Conservation (phyloP, 2,329 filamentous ascomycete species). For the Zopfia rhizophila region DNA sequence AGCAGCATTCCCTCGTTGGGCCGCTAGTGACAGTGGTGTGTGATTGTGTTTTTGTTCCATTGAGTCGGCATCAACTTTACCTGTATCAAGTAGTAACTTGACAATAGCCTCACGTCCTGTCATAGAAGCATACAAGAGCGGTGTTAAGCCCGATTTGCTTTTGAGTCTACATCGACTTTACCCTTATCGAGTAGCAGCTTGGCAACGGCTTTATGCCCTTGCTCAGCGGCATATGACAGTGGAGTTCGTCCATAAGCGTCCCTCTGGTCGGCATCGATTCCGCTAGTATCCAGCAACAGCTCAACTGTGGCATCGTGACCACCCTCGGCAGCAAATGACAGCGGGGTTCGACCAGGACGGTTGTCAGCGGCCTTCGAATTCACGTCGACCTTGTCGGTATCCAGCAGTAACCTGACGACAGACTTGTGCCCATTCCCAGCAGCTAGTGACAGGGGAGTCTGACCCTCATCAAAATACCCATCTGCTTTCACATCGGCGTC, state of each 20-base stretch:
- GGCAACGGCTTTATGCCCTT: not conserved
- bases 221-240: slow-evolving; percentile 6
- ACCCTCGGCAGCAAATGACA: not conserved
- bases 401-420: slow-evolving; percentile 5
- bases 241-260: not conserved
- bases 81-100: slow-evolving; percentile 10
- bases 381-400: not conserved
- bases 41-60: not conserved
- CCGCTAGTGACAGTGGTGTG: slow-evolving; percentile 13
- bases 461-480: not conserved
- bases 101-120: slow-evolving; percentile 6
- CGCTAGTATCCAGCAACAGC: slow-evolving; percentile 1
- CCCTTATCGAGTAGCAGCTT: slow-evolving; percentile 9
- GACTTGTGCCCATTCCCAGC: slow-evolving; percentile 1
- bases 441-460: slow-evolving; percentile 1
- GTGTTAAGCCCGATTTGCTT: not conserved
- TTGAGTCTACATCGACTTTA: slow-evolving; percentile 3
- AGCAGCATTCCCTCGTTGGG: not conserved
- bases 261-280: not conserved
- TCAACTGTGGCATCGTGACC: not conserved
- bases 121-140: not conserved
- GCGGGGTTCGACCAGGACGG: not conserved
- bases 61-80: slow-evolving; percentile 9
- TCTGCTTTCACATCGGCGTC: not conserved
- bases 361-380: not conserved